Conservation (phyloP, 306 rosid genomes). For the Castanea mollissima region DNA sequence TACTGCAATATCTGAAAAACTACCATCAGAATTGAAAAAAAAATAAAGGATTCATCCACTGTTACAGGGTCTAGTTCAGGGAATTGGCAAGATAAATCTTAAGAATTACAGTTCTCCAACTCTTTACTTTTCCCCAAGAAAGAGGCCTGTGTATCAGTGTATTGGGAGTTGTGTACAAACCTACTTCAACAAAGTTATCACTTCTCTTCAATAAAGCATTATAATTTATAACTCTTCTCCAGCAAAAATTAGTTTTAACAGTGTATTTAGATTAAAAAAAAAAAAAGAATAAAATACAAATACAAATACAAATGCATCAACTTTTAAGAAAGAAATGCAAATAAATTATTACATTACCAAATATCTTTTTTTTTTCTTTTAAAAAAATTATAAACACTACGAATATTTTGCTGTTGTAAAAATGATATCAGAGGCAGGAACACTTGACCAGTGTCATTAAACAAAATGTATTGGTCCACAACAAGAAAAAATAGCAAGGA, state of each 20-base stretch:
- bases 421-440: not conserved
- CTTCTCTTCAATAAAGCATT: not conserved
- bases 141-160: not conserved
- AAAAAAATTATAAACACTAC: not conserved
- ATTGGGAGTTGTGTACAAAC: not conserved
- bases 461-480: not conserved
- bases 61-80: not conserved
- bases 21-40: not conserved
- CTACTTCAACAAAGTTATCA: not conserved
- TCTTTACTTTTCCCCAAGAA: not conserved
- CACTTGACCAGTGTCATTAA: not conserved
- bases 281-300: not conserved
- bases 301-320: not conserved
- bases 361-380: not conserved
- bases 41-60: not conserved
- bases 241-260: not conserved
- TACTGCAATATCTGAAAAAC: constrained; percentile 2
- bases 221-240: not conserved
- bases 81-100: not conserved
- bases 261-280: too few species aligned
- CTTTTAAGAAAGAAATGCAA: too few species aligned
- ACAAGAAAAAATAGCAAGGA: not conserved
- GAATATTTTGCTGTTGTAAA: too few species aligned
- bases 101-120: not conserved
- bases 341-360: not conserved